Conservation (phyloP, 805 yeast genomes). For the Pichia thaimueangensis region DNA sequence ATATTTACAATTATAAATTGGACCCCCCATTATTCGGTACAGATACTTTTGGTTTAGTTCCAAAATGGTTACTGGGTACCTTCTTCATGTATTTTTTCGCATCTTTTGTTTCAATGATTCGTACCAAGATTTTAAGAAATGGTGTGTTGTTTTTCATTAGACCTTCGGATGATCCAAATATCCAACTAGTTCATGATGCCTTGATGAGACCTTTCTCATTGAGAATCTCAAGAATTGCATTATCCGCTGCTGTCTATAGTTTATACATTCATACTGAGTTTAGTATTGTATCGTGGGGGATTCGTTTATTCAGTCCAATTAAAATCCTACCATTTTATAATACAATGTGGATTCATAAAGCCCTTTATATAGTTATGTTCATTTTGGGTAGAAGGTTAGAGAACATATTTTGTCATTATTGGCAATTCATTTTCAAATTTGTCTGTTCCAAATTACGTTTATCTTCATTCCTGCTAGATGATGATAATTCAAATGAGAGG, state of each 20-base stretch:
- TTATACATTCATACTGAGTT: constrained; percentile 68
- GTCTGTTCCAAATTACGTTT: constrained; percentile 56
- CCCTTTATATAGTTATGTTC: constrained; percentile 9
- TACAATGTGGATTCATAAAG: constrained; percentile 5
- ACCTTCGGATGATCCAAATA: constrained; percentile 91
- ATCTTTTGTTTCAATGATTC: constrained; percentile 74
- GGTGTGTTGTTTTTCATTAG: constrained; percentile 90
- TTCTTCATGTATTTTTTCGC: constrained; percentile 84
- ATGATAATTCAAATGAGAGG: constrained; percentile 57
- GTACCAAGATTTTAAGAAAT: constrained; percentile 65
- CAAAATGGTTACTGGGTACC: constrained; percentile 67
- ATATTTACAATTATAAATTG: constrained; percentile 13
- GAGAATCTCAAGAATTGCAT: constrained; percentile 65
- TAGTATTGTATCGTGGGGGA: constrained; percentile 52
- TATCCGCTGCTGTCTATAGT: constrained; percentile 72
- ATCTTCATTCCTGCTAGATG: constrained; percentile 73
- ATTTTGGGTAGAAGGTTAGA: constrained; percentile 3
- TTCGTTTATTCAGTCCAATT: constrained; percentile 34
- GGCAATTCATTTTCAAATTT: constrained; percentile 55
- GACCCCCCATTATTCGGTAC: constrained; percentile 8
- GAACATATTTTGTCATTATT: constrained; percentile 23
- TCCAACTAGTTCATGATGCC: constrained; percentile 81
- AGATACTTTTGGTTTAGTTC: constrained; percentile 1
- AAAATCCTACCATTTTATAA: constrained; percentile 23
- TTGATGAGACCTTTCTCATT: constrained; percentile 65